phyloP scores from a whole-genome alignment of 2,329 filamentous ascomycete genomes.

The Apiospora marii region DNA sequence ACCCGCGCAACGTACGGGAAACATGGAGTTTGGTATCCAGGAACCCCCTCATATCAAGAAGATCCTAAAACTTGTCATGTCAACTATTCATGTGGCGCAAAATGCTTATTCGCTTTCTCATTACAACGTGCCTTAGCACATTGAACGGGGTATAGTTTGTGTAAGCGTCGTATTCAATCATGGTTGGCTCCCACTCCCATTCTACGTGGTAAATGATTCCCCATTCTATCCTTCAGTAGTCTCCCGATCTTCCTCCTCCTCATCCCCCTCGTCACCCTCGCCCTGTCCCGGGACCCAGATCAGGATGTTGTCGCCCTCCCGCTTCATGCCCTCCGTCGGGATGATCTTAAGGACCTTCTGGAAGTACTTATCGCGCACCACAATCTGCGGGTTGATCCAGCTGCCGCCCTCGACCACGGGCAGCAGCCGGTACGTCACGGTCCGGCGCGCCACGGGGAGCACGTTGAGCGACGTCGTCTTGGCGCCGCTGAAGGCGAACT shows the following conservation, averaged over 20 bases:
- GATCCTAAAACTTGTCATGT: neutral
- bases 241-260: neutral
- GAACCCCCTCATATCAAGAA: neutral
- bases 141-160: neutral
- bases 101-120: neutral
- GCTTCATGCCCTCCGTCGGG: slow-evolving; percentile 76
- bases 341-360: slow-evolving; percentile 87
- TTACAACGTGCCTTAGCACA: neutral
- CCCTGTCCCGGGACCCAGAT: slow-evolving; percentile 63
- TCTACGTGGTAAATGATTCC: neutral
- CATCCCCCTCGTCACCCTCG: neutral
- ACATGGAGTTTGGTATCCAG: neutral
- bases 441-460: slow-evolving; percentile 80
- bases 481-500: slow-evolving; percentile 90
- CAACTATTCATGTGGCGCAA: neutral
- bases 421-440: slow-evolving; percentile 77
- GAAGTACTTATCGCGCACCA: slow-evolving; percentile 90
- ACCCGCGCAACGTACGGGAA: neutral
- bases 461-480: slow-evolving; percentile 84
- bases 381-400: slow-evolving; percentile 77
- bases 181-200: neutral
- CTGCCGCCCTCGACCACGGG: slow-evolving; percentile 61
- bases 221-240: neutral
- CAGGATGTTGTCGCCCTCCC: slow-evolving; percentile 69
- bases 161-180: neutral